phyloP scores from a whole-genome alignment of 768 basidiomycete species.

The Baorangia bicolor region DNA sequence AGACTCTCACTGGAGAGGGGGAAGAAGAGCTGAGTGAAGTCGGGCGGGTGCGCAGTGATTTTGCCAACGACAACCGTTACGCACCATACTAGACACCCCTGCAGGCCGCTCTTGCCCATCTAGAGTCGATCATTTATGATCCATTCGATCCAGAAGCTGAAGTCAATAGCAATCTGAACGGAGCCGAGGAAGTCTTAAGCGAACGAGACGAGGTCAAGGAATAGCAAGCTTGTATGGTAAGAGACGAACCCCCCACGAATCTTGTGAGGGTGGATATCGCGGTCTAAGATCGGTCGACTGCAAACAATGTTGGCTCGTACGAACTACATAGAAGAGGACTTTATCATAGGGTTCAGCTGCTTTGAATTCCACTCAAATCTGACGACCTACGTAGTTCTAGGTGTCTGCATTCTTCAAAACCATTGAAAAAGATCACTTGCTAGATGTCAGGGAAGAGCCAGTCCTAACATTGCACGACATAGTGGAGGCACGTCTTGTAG shows the following conservation, averaged over 20 bases:
- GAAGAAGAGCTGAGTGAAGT: constrained; percentile 79
- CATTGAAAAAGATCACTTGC: neutral
- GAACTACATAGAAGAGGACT: neutral
- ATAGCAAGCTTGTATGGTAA: neutral
- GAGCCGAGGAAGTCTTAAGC: constrained; percentile 14
- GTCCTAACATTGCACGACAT: neutral
- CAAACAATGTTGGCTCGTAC: neutral
- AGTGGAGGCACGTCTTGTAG: neutral
- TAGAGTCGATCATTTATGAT: constrained; percentile 80
- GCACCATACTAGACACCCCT: constrained; percentile 74
- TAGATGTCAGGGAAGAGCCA: neutral
- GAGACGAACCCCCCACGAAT: neutral
- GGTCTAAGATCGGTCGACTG: neutral
- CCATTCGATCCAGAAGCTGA: constrained; percentile 26
- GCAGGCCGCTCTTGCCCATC: constrained; percentile 79
- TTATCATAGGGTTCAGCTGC: neutral
- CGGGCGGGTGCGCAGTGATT: constrained; percentile 93
- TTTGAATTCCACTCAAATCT: neutral
- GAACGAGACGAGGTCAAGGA: constrained; percentile 13
- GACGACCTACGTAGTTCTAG: neutral
- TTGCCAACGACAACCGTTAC: constrained; percentile 71
- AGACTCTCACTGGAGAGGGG: constrained; percentile 54
- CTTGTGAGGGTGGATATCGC: neutral
- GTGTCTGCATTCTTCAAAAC: neutral
- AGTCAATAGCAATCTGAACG: constrained; percentile 17